These are phyloP conservation scores for Colletotrichum liaoningense DNA, from an alignment of 2,329 filamentous ascomycete genomes.

Conservation along the genomic window DNA sequence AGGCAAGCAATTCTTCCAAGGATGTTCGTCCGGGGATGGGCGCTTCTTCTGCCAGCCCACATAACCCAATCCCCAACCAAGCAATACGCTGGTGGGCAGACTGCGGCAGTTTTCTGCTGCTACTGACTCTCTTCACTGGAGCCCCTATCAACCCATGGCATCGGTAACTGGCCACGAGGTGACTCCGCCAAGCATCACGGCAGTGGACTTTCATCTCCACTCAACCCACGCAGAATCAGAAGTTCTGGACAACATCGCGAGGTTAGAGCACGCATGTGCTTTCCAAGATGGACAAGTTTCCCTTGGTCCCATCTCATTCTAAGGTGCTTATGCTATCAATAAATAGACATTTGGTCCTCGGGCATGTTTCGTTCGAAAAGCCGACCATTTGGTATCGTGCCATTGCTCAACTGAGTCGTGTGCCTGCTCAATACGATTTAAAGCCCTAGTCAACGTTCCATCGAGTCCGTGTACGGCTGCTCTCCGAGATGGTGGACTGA, in stretches of 20 bases:
- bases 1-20: conserved; percentile 14
- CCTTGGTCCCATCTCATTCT: background rate
- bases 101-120: conserved; percentile 13
- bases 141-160: conserved; percentile 9
- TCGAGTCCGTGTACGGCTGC: conserved; percentile 21
- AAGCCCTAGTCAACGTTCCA: conserved; percentile 28
- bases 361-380: conserved; percentile 18
- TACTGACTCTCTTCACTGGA: background rate
- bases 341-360: background rate
- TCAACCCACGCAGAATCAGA: background rate
- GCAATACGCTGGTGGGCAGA: background rate
- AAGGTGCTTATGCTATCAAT: background rate
- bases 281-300: background rate
- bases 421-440: conserved; percentile 2
- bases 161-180: background rate
- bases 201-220: conserved; percentile 18
- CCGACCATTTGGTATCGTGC: background rate
- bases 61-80: background rate
- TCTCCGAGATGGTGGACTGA: background rate
- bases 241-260: background rate
- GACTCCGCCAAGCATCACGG: conserved; percentile 11
- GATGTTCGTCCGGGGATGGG: background rate
- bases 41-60: background rate
- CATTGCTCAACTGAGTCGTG: conserved; percentile 11
- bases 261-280: background rate